Base-by-base conservation (phyloP, 2,329 filamentous ascomycete genomes). In the Penicillium sp. region DNA sequence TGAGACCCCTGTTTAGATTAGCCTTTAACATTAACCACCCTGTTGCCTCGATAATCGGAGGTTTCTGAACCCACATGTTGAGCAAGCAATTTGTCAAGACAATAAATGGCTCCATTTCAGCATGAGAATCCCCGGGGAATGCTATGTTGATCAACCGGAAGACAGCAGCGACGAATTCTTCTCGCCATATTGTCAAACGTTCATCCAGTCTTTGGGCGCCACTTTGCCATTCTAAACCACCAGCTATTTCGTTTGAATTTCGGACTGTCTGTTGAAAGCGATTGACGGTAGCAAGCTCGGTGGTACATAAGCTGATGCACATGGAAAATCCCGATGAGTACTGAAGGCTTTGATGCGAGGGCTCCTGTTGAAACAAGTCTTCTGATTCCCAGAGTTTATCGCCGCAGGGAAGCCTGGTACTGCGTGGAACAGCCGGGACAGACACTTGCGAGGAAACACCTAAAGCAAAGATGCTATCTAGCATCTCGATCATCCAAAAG, bases 401-500 rank as follows among this genome's bases (percentile, higher is more conserved):
- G 42, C 42, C 16, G 42, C 42, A 45, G 7, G 42, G 42, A 31
- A 45, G 29, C 22, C 29, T 31, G 14, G 42, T 22, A 31, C 5
- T 31, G 6, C 7, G 7, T 45, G 42, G 22, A 16, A 45, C 11
- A 9, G 18, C n/a, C 7, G 22, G n/a, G 9, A 31, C 5, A 4
- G 42, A 45, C 14, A 45, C 13, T 6, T 45, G 24, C 7, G 22
- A 29, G 22, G 42, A 29, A 16, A 45, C n/a, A 5, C 42, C 42
- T 16, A 45, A 45, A 29, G 42, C 42, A 31, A 45, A 45, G 2
- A 45, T 45, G 42, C 42, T 45, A 11, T 45, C 42, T 24, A 45
- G 42, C 42, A 45, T 45, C 16, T 45, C 42, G 13, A 45, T 45
- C 42, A 45, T 45, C 42, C 42, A 45, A 31, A 45, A 45, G 8